phyloP scores from a whole-genome alignment of 169 alveolate genomes.

The Plasmodium billcollinsi region DNA sequence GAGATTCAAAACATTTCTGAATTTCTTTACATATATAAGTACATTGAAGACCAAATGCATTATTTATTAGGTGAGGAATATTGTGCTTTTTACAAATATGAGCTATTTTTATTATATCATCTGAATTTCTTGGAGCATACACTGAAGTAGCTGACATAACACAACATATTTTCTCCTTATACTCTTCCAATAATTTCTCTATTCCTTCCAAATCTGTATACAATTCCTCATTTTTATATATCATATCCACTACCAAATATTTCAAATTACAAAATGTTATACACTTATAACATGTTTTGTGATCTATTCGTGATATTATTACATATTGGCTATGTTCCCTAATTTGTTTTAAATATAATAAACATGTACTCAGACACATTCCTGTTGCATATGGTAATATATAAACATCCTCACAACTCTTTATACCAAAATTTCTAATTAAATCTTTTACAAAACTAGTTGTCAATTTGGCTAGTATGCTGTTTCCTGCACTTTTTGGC shows the following conservation, averaged over 20 bases:
- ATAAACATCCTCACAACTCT: conserved; percentile 61
- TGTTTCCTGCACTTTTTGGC: conserved; percentile 73
- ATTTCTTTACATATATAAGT: conserved; percentile 61
- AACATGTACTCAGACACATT: conserved; percentile 69
- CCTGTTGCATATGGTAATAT: conserved; percentile 78
- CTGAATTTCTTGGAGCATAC: conserved; percentile 76
- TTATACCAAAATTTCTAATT: conserved; percentile 60
- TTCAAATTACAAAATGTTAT: conserved; percentile 52
- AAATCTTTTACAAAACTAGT: conserved; percentile 41
- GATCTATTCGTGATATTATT: conserved; percentile 65
- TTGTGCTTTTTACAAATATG: conserved; percentile 43
- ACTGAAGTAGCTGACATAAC: conserved; percentile 65
- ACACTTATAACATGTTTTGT: conserved; percentile 70
- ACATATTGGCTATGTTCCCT: conserved; percentile 65
- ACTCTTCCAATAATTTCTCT: conserved; percentile 34
- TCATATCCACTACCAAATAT: conserved; percentile 64
- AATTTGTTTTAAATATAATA: conserved; percentile 23
- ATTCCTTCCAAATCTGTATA: conserved; percentile 35
- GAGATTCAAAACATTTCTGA: conserved; percentile 48
- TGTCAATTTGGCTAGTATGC: conserved; percentile 44
- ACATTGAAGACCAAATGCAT: conserved; percentile 75
- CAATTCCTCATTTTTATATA: conserved; percentile 52
- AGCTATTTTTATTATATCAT: conserved; percentile 61
- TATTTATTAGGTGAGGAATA: conserved; percentile 60
- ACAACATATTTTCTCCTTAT: conserved; percentile 56